phyloP scores from a whole-genome alignment of 1,284 basidiomycete species.

The Ustilago crameri region DNA sequence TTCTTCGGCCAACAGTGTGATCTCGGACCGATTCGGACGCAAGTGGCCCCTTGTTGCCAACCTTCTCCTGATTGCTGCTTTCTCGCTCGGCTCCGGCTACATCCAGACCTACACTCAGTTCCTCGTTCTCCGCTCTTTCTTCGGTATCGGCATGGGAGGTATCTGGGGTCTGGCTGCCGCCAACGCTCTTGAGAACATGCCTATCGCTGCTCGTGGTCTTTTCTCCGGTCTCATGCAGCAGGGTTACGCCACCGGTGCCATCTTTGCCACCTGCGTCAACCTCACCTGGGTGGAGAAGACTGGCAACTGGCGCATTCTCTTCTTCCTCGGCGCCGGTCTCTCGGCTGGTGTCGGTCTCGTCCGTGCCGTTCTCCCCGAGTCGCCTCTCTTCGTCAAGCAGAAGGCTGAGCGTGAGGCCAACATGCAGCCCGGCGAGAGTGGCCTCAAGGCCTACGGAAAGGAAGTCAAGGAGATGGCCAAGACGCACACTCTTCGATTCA shows the following conservation, averaged over 20 bases:
- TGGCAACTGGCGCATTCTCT: conserved; percentile 71
- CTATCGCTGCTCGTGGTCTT: conserved; percentile 84
- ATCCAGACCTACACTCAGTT: conserved; percentile 71
- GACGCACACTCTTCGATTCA: conserved; percentile 83
- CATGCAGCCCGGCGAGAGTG: conserved; percentile 28
- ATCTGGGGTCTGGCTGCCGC: conserved; percentile 57
- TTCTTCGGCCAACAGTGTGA: conserved; percentile 15
- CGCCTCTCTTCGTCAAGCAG: conserved; percentile 75
- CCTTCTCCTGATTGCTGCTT: conserved; percentile 69
- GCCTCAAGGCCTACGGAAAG: conserved; percentile 77
- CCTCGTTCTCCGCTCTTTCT: conserved; percentile 70
- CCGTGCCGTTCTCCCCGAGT: conserved; percentile 82
- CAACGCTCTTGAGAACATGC: conserved; percentile 84
- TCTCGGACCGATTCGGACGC: conserved; percentile 78
- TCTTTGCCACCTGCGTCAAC: conserved; percentile 78
- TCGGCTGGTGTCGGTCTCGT: conserved; percentile 80
- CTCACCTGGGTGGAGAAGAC: conserved; percentile 71
- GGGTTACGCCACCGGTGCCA: conserved; percentile 76
- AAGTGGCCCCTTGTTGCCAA: conserved; percentile 88
- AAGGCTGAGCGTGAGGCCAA: conserved; percentile 66
- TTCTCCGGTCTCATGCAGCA: conserved; percentile 86
- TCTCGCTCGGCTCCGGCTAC: conserved; percentile 79
- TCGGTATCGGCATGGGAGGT: conserved; percentile 76
- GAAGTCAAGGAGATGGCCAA: conserved; percentile 81
- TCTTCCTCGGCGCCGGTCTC: conserved; percentile 73